These are phyloP conservation scores for Thozetella sp. DNA, from an alignment of 495 filamentous ascomycete species.

Conservation along the genomic window DNA sequence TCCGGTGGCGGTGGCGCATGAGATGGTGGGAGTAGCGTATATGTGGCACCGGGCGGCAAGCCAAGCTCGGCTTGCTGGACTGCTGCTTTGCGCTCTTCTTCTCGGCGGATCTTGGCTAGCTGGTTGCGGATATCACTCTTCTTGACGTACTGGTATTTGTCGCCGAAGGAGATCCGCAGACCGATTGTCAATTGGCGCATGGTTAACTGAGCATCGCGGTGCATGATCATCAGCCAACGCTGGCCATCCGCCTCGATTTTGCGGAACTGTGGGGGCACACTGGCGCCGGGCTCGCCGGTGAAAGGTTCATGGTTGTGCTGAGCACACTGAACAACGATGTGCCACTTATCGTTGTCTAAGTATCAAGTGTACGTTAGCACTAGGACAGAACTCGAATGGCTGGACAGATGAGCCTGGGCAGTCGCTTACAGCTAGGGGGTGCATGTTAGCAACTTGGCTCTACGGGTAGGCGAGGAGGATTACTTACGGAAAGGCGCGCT, in stretches of 20 bases:
- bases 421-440: background rate
- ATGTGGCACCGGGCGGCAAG: conserved; percentile 19
- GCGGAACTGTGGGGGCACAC: conserved; percentile 32
- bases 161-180: conserved; percentile 31
- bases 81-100: conserved; percentile 29
- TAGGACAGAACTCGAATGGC: background rate
- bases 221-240: conserved; percentile 36
- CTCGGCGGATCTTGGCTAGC: conserved; percentile 33
- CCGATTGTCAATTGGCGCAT: conserved; percentile 34
- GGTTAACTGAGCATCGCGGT: conserved; percentile 30
- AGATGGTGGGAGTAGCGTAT: conserved; percentile 25
- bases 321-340: conserved; percentile 29
- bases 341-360: conserved; percentile 32
- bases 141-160: conserved; percentile 39
- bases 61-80: conserved; percentile 16
- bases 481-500: conserved; percentile 27
- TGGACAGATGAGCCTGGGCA: background rate
- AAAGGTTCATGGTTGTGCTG: conserved; percentile 38
- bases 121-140: conserved; percentile 31
- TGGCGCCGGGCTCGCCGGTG: conserved; percentile 26
- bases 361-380: background rate
- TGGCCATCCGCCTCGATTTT: conserved; percentile 33
- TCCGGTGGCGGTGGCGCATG: conserved; percentile 26
- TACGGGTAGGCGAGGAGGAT: background rate
- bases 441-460: background rate